phyloP scores from a whole-genome alignment of 2,329 filamentous ascomycete species.

The Ceratocystis destructans region DNA sequence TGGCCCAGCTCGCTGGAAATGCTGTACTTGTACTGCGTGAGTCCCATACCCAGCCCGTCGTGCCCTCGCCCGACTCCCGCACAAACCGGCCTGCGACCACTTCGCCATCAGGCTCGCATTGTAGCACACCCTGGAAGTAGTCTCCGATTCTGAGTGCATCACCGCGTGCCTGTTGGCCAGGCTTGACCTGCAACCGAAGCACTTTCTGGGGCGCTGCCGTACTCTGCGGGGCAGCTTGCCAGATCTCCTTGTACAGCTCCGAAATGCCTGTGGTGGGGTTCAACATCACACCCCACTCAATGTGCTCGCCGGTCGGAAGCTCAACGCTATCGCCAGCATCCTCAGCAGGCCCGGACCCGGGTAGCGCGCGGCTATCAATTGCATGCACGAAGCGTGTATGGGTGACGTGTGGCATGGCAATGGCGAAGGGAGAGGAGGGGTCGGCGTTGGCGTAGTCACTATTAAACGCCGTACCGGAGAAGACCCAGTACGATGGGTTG shows the following conservation, averaged over 20 bases:
- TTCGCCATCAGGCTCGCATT: background rate
- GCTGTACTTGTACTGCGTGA: background rate
- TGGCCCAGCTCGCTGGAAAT: slow-evolving; percentile 8
- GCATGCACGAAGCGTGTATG: slow-evolving; percentile 40
- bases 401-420: slow-evolving; percentile 19
- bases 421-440: background rate
- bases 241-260: slow-evolving; percentile 53
- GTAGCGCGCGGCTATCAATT: slow-evolving; percentile 43
- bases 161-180: background rate
- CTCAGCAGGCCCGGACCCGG: slow-evolving; percentile 21
- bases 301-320: slow-evolving; percentile 29
- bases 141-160: slow-evolving; percentile 7
- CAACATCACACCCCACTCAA: slow-evolving; percentile 47
- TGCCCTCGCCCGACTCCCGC: background rate
- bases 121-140: slow-evolving; percentile 15
- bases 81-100: slow-evolving; percentile 2
- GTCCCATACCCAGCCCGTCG: slow-evolving; percentile 7
- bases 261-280: slow-evolving; percentile 40
- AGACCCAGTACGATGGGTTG: slow-evolving; percentile 12
- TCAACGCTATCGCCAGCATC: slow-evolving; percentile 45
- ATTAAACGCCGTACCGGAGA: slow-evolving; percentile 5
- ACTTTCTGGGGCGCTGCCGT: background rate
- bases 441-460: background rate
- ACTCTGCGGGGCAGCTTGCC: slow-evolving; percentile 27
- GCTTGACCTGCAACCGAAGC: background rate